phyloP scores from a whole-genome alignment of 306 rosid species.

The Castanea sativa region DNA sequence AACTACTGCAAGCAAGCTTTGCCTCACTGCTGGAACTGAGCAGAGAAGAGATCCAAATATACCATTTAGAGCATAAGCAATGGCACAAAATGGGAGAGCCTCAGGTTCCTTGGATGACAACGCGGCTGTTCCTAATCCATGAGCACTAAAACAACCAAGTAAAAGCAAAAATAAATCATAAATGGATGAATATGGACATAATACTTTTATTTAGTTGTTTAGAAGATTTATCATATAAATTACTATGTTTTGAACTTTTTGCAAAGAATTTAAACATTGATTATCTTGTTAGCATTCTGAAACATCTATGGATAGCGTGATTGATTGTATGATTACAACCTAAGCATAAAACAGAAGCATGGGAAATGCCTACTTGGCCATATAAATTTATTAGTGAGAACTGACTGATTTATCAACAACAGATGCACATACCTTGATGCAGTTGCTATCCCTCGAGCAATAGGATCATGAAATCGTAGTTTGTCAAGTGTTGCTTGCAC shows the following conservation, averaged over 20 bases:
- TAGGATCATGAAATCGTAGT: slow-evolving; percentile 77
- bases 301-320: neutral
- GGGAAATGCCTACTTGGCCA: too few relatives aligned
- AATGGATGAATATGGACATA: slow-evolving; percentile 3
- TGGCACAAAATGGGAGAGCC: slow-evolving; percentile 96
- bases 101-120: slow-evolving; percentile 96
- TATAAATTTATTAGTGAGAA: neutral
- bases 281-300: neutral
- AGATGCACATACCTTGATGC: slow-evolving; percentile 75
- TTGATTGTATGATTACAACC: neutral
- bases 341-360: too few relatives aligned
- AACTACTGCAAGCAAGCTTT: slow-evolving; percentile 69
- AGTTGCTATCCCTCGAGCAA: slow-evolving; percentile 96
- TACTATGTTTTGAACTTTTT: neutral
- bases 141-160: slow-evolving; percentile 56
- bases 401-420: neutral
- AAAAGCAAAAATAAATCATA: slow-evolving; percentile 9
- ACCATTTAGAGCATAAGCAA: slow-evolving; percentile 88
- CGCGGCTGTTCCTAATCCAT: slow-evolving; percentile 96
- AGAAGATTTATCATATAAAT: neutral
- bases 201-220: neutral
- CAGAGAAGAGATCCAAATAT: slow-evolving; percentile 88
- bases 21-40: slow-evolving; percentile 76
- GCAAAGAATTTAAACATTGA: neutral
- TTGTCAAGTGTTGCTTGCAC: slow-evolving; percentile 82